Conservation (phyloP, 176 grass and related monocot genomes). For the Paspalum notatum region DNA sequence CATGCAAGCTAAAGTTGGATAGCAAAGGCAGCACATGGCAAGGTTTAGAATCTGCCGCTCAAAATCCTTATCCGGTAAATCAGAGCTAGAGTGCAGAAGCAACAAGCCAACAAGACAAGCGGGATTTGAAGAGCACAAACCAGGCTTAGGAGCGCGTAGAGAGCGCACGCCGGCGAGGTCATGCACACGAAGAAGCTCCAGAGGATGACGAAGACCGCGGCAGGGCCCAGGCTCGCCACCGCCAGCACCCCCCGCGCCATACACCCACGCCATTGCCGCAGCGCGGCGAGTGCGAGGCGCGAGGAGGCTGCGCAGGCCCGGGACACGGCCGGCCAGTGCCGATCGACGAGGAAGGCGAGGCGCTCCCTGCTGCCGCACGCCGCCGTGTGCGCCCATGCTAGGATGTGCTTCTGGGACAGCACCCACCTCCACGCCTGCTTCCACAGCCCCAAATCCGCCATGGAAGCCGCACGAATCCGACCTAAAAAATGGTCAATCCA, state of each 20-base stretch:
- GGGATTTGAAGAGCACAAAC: conserved; percentile 52
- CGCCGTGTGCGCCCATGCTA: conserved; percentile 57
- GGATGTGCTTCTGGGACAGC: conserved; percentile 74
- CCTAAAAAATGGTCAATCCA: conserved; percentile 10
- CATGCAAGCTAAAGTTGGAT: conserved; percentile 42
- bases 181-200: conserved; percentile 92
- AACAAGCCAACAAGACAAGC: conserved; percentile 20
- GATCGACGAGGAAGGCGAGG: conserved; percentile 72
- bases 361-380: conserved; percentile 52
- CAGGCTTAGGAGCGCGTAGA: conserved; percentile 78
- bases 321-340: conserved; percentile 88
- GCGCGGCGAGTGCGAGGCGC: conserved; percentile 49
- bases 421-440: conserved; percentile 92
- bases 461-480: conserved; percentile 22
- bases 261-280: conserved; percentile 72
- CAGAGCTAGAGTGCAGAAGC: conserved; percentile 14
- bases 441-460: conserved; percentile 86
- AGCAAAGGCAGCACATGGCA: conserved; percentile 39
- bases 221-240: conserved; percentile 68
- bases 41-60: conserved; percentile 33
- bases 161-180: conserved; percentile 63
- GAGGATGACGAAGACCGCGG: conserved; percentile 82
- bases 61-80: conserved; percentile 43
- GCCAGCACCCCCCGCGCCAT: conserved; percentile 56
- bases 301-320: conserved; percentile 55